phyloP scores from a whole-genome alignment of 2,329 filamentous ascomycete genomes.

The Pseudodiploospora longispora region DNA sequence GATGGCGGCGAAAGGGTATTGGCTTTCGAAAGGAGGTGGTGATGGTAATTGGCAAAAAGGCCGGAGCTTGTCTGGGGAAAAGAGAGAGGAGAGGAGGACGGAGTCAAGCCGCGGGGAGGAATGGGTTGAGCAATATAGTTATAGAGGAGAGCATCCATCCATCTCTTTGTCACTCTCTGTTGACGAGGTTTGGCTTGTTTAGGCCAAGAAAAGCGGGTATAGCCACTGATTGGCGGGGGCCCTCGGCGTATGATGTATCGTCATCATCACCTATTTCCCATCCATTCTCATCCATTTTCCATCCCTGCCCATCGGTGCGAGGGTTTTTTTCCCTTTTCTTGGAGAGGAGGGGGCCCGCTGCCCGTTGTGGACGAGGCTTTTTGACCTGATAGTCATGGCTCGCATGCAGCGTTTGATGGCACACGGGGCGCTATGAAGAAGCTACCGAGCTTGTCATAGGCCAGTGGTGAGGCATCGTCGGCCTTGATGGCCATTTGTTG shows the following conservation, averaged over 20 bases:
- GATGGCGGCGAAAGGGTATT: constrained; percentile 23
- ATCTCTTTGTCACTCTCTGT: constrained; percentile 2
- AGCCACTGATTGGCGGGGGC: constrained; percentile 17
- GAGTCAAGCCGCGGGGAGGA: constrained; percentile 2
- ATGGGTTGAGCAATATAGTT: background rate
- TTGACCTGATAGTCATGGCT: too few species aligned
- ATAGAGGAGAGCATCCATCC: background rate
- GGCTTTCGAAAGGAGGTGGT: background rate
- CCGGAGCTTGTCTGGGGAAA: background rate
- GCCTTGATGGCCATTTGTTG: too few species aligned
- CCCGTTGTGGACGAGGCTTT: too few species aligned
- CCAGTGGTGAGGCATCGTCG: too few species aligned
- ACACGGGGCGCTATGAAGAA: too few species aligned
- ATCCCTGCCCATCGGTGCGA: background rate
- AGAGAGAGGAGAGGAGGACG: constrained; percentile 2
- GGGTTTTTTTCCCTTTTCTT: background rate
- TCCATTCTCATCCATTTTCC: too few species aligned
- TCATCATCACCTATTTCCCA: constrained; percentile 12
- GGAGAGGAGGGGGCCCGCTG: too few species aligned
- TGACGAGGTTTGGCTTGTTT: constrained; percentile 8
- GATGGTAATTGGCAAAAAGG: background rate
- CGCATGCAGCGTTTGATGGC: too few species aligned
- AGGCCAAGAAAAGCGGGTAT: constrained; percentile 20
- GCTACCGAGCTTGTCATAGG: too few species aligned
- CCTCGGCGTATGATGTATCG: constrained; percentile 12